Percentiles rank a stretch among this genome's conserved stretches.
These are phyloP conservation scores for Pseudoneurospora amorphoporcata DNA, from an alignment of 495 filamentous ascomycete genomes.

Conservation along the genomic window DNA sequence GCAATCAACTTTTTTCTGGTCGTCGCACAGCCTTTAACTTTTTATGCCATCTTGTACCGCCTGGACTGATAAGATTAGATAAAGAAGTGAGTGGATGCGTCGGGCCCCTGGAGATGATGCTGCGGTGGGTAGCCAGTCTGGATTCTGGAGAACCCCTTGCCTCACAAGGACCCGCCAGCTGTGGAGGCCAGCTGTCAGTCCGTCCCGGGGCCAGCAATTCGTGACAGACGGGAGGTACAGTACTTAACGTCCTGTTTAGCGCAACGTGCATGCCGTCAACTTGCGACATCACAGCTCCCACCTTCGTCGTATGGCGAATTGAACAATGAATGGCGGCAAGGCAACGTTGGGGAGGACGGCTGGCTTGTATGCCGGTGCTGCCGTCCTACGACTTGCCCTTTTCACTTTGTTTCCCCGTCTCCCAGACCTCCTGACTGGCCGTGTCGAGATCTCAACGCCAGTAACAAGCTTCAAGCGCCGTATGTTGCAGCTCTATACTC, in stretches of 20 bases:
- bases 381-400: constrained; percentile 69
- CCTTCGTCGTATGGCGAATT: constrained; percentile 17
- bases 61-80: constrained; percentile 1
- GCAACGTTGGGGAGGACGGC: constrained; percentile 51
- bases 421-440: constrained; percentile 74
- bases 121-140: neutral
- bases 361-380: constrained; percentile 64
- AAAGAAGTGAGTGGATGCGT: neutral
- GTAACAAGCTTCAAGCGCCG: constrained; percentile 96
- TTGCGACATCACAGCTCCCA: constrained; percentile 1
- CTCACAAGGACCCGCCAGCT: neutral
- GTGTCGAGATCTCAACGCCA: constrained; percentile 93
- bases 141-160: neutral
- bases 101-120: neutral
- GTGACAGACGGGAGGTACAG: neutral
- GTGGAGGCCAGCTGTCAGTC: constrained; percentile 1
- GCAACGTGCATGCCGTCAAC: neutral
- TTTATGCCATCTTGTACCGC: constrained; percentile 21
- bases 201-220: neutral
- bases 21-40: constrained; percentile 10
- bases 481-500: constrained; percentile 33
- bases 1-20: neutral
- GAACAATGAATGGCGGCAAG: constrained; percentile 39
- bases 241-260: neutral
- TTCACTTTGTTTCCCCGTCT: constrained; percentile 73